These are phyloP conservation scores for Nakaseomyces kungkrabaensis DNA, from an alignment of 1,139 yeast species.

Conservation along the genomic window DNA sequence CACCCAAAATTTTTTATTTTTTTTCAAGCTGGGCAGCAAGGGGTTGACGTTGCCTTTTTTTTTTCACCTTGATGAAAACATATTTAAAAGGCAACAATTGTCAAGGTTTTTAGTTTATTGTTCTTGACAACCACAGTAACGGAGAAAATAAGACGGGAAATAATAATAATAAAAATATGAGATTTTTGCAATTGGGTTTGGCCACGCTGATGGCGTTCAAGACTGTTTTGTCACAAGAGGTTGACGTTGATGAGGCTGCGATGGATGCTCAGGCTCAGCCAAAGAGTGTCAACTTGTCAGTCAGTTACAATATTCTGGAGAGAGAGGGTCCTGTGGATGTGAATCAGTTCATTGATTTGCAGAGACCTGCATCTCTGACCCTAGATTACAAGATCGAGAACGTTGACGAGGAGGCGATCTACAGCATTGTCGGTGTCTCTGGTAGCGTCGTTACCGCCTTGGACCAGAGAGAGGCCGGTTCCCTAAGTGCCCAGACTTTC, in stretches of 20 bases:
- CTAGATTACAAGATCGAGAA: constrained; percentile 41
- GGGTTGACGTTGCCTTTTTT: neutral
- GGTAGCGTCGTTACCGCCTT: constrained; percentile 56
- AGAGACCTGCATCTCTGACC: constrained; percentile 39
- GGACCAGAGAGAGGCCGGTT: constrained; percentile 33
- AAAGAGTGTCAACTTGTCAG: constrained; percentile 1
- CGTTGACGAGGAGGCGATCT: constrained; percentile 47
- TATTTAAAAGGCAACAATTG: too few species aligned
- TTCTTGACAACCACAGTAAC: neutral
- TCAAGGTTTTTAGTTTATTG: too few species aligned
- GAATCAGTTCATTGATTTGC: neutral
- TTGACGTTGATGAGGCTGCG: neutral
- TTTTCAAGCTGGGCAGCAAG: too few species aligned
- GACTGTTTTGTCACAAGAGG: neutral
- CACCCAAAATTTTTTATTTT: too few species aligned
- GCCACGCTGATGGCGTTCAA: neutral
- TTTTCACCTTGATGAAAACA: too few species aligned
- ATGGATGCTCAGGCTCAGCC: neutral
- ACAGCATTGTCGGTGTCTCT: constrained; percentile 61
- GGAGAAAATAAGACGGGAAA: neutral
- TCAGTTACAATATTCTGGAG: constrained; percentile 3
- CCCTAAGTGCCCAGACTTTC: constrained; percentile 54
- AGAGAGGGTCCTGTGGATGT: neutral
- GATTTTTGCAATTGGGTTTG: neutral
- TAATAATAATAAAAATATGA: neutral